A percentile compares a stretch with the other conserved stretches of the same genome.
phyloP scores from a whole-genome alignment of 2,329 filamentous ascomycete genomes.

The Westerdykella ornata region DNA sequence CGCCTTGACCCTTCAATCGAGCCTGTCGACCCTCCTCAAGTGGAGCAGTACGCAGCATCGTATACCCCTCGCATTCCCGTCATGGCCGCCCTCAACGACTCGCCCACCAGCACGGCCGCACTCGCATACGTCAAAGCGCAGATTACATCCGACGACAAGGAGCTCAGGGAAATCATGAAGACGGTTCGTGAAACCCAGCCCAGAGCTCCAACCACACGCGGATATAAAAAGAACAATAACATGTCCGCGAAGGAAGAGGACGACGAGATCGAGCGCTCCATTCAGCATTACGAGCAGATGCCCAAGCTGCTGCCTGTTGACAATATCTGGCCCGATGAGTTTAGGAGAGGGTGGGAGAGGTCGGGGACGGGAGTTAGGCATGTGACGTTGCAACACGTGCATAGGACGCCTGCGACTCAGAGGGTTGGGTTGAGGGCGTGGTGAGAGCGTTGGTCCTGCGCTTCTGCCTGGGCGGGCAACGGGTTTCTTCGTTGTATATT shows the following conservation, averaged over 20 bases:
- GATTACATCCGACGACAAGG: constrained; percentile 65
- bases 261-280: constrained; percentile 7
- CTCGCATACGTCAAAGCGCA: constrained; percentile 73
- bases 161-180: constrained; percentile 66
- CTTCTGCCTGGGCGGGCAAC: too few relatives aligned
- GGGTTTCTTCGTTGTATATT: too few relatives aligned
- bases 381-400: too few relatives aligned
- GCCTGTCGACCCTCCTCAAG: constrained; percentile 52
- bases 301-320: constrained; percentile 21
- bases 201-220: constrained; percentile 3
- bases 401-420: too few relatives aligned
- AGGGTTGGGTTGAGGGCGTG: too few relatives aligned
- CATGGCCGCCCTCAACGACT: constrained; percentile 58
- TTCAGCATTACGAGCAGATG: constrained; percentile 25
- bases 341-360: constrained; percentile 14
- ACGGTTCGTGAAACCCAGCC: constrained; percentile 29
- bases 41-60: constrained; percentile 58
- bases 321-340: constrained; percentile 16
- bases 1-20: constrained; percentile 59
- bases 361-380: background rate
- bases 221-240: constrained; percentile 1
- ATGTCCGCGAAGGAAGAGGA: constrained; percentile 1
- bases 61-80: constrained; percentile 71
- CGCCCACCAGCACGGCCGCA: constrained; percentile 34
- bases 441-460: too few relatives aligned